phyloP scores from a whole-genome alignment of 345 rosid genomes.

The Microcos paniculata region DNA sequence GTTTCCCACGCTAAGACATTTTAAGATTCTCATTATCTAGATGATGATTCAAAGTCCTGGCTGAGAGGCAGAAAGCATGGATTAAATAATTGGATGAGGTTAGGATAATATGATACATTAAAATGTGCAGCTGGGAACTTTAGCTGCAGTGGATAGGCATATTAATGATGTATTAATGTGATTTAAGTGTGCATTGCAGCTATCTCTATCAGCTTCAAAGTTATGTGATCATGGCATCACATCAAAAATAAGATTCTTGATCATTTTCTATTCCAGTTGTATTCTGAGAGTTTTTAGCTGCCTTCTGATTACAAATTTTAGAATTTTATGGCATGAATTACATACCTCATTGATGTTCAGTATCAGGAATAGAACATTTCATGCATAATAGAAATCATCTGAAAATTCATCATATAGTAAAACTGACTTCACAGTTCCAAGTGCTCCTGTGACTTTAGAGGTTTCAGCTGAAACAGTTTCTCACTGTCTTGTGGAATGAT shows the following conservation, averaged over 20 bases:
- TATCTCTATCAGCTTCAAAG: slow-evolving; percentile 68
- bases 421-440: background rate
- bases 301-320: background rate
- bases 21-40: background rate
- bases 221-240: slow-evolving; percentile 67
- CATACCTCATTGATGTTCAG: background rate
- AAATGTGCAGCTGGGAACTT: background rate
- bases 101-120: background rate
- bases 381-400: background rate
- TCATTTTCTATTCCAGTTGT: background rate
- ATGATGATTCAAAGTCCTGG: too few relatives aligned
- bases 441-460: background rate
- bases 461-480: background rate
- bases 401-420: background rate
- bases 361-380: background rate
- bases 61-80: background rate
- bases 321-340: background rate
- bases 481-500: slow-evolving; percentile 62
- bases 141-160: background rate
- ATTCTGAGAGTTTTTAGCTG: background rate
- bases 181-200: slow-evolving; percentile 42
- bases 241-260: slow-evolving; percentile 56
- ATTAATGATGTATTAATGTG: background rate
- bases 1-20: background rate
- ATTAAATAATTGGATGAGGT: background rate